Evolutionary conservation across 768 basidiomycete genomes (phyloP).

Genomic region (Pholiota conissans): DNA sequence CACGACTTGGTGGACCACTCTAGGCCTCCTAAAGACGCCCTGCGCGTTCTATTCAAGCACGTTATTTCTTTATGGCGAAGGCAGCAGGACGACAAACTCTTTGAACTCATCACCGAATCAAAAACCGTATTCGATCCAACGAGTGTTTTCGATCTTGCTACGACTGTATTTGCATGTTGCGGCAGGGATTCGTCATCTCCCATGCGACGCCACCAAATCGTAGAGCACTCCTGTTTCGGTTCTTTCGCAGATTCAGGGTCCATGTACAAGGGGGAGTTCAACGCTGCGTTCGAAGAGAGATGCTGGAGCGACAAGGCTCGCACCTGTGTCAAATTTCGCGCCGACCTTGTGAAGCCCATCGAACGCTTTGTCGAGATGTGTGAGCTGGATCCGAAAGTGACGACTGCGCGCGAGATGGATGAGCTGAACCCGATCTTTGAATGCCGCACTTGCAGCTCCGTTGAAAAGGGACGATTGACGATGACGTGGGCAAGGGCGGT

Average conservation of each 20-base stretch:
- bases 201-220: not conserved
- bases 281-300: not conserved
- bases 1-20: not conserved
- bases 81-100: not conserved
- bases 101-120: not conserved
- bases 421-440: slow-evolving; percentile 1
- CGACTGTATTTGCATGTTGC: slow-evolving; percentile 4
- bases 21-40: not conserved
- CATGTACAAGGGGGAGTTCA: too few species aligned
- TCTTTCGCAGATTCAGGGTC: too few species aligned
- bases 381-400: not conserved
- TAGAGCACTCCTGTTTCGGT: not conserved
- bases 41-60: not conserved
- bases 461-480: not conserved
- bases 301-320: not conserved
- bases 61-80: not conserved
- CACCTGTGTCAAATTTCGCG: not conserved
- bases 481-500: slow-evolving; percentile 2
- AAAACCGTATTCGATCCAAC: not conserved
- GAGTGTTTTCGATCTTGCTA: slow-evolving; percentile 9
- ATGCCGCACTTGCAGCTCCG: not conserved
- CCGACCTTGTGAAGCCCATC: not conserved
- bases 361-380: not conserved
- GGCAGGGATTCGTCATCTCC: too few species aligned
- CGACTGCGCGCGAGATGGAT: slow-evolving; percentile 5